Evolutionary conservation across 108 stramenopile species (phyloP).

Genomic region (Cylindrotheca fusiformis): DNA sequence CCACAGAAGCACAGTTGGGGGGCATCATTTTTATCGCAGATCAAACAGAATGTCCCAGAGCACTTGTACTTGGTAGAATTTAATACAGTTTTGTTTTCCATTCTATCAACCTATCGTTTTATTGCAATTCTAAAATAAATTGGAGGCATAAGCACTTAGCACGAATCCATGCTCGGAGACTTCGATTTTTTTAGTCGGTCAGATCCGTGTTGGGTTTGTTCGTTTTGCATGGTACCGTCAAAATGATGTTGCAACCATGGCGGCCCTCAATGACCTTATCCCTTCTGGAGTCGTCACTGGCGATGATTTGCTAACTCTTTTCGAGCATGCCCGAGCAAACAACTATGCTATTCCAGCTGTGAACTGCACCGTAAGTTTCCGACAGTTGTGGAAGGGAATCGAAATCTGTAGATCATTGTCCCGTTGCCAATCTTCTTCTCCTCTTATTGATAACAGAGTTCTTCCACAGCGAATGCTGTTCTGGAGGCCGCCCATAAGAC

Average conservation of each 20-base stretch:
- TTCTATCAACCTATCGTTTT: too few species aligned
- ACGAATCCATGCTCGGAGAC: too few species aligned
- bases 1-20: too few species aligned
- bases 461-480: slow-evolving; percentile 87
- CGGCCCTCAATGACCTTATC: slow-evolving; percentile 50
- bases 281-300: slow-evolving; percentile 70
- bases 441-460: slow-evolving; percentile 46
- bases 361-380: slow-evolving; percentile 87
- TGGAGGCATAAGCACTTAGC: too few species aligned
- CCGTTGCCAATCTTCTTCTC: neutral
- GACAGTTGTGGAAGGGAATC: neutral
- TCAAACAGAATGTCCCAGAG: too few species aligned
- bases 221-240: too few species aligned
- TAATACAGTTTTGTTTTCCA: too few species aligned
- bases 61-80: too few species aligned
- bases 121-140: too few species aligned
- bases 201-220: too few species aligned
- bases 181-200: too few species aligned
- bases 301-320: slow-evolving; percentile 82
- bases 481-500: slow-evolving; percentile 88
- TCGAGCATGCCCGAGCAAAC: slow-evolving; percentile 87
- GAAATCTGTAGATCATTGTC: neutral
- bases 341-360: slow-evolving; percentile 93
- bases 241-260: slow-evolving; percentile 41
- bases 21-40: too few species aligned